Evolutionary conservation across 306 rosid species (phyloP), one percentile per base, ranked within the genome.

Genomic region (Dryas drummondii): DNA sequence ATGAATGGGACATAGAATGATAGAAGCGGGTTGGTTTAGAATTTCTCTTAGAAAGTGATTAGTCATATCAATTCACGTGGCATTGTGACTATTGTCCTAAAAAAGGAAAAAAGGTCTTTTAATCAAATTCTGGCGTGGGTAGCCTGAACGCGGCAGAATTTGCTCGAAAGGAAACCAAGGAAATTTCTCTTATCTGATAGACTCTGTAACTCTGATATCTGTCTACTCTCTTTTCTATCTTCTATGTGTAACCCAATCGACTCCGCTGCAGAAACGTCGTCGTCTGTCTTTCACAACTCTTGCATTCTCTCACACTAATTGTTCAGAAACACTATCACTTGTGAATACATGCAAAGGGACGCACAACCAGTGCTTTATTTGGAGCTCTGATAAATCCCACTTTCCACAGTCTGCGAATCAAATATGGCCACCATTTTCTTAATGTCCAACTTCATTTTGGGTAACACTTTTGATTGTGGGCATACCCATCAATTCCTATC

Each of bases 351-450:
- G 47, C 3, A 64, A n/a, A 44, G 69, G 27, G 69, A n/a, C 50
- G 52, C 60, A 51, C 32, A 4, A 32, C 45, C 16, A 13, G 4
- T 60, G 66, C 49, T 13, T 9, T 72, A 57, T 12, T 51, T 26
- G 71, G 70, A 51, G 57, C 70, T 74, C 14, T 68, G 62, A 5
- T 72, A 45, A 55, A 55, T 32, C 66, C 56, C 49, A 14, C 9
- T 61, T 46, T 68, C 41, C 7, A 4, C 17, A 14, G 4, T 22
- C 19, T 73, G 44, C 64, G 71, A 51, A 49, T 50, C 83, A 46
- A 72, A 85, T 32, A 32, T 81, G 82, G 44, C 80, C 15, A 60
- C 78, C 40, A 7, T 45, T 78, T 71, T 86, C 51, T 37, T 67
- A 32, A 72, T 72, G 47, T 63, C 72, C 56, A 71, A 27, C 77